A percentile compares a stretch with the other conserved stretches of the same genome.
Conservation (phyloP, 2,329 filamentous ascomycete genomes). For the Alternaria arbusti region DNA sequence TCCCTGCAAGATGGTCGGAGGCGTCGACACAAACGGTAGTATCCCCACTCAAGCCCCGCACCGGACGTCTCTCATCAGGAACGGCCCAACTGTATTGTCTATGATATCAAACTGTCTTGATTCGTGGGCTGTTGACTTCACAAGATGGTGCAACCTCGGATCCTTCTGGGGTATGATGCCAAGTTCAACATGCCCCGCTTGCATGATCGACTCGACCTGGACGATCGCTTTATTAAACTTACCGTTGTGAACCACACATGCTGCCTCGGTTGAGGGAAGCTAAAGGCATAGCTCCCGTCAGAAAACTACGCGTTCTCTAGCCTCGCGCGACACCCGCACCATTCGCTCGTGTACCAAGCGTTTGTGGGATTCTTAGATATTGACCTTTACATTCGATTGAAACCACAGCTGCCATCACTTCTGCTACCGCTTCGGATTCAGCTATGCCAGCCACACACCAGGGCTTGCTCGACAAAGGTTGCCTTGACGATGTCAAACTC, state of each 20-base stretch:
- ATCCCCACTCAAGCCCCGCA: slow-evolving; percentile 14
- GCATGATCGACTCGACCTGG: neutral
- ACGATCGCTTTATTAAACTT: neutral
- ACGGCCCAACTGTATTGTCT: slow-evolving; percentile 10
- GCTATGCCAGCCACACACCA: slow-evolving; percentile 38
- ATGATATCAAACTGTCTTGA: slow-evolving; percentile 4
- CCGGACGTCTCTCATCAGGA: slow-evolving; percentile 13
- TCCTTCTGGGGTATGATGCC: neutral
- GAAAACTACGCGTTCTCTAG: neutral
- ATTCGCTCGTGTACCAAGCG: neutral
- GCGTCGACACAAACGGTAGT: slow-evolving; percentile 13
- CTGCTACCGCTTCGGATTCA: neutral
- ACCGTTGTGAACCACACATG: neutral
- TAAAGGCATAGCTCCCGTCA: neutral
- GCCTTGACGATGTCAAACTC: slow-evolving; percentile 32
- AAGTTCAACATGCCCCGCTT: neutral
- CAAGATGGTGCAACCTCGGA: neutral
- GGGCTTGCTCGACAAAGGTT: slow-evolving; percentile 35
- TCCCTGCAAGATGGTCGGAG: slow-evolving; percentile 23
- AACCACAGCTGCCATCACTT: neutral
- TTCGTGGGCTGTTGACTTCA: neutral
- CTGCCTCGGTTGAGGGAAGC: neutral
- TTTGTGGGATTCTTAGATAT: neutral
- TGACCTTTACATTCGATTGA: neutral
- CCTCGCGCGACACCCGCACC: neutral